Evolutionary conservation across 164 flowering plant species (phyloP).

Genomic region (Berberis thunbergii): DNA sequence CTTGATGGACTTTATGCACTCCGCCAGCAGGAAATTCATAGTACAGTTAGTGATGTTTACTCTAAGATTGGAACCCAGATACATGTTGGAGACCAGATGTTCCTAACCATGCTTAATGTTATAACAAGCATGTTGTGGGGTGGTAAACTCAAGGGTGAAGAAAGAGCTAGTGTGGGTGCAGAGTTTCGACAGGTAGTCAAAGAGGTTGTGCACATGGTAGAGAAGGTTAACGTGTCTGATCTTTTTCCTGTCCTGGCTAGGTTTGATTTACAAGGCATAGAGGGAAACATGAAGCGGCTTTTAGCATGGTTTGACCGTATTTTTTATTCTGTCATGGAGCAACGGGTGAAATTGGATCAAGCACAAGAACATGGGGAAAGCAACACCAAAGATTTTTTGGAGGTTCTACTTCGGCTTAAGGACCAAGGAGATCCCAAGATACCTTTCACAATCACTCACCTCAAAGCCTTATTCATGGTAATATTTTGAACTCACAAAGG

Average conservation of each 20-base stretch:
- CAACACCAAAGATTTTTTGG: slow-evolving; percentile 6
- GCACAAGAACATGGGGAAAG: not conserved
- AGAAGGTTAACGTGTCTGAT: slow-evolving; percentile 22
- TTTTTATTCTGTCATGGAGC: slow-evolving; percentile 11
- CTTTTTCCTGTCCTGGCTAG: slow-evolving; percentile 20
- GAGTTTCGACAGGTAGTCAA: slow-evolving; percentile 6
- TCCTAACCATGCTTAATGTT: slow-evolving; percentile 10
- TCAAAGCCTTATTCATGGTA: slow-evolving; percentile 15
- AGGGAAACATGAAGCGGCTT: slow-evolving; percentile 6
- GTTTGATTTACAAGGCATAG: slow-evolving; percentile 26
- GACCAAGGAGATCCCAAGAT: slow-evolving; percentile 5
- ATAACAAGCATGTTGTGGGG: slow-evolving; percentile 23
- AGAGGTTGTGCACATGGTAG: not conserved
- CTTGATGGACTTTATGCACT: slow-evolving; percentile 14
- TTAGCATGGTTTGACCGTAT: slow-evolving; percentile 3
- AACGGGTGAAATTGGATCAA: not conserved
- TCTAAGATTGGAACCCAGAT: not conserved
- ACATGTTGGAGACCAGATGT: slow-evolving; percentile 8
- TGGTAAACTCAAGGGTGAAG: slow-evolving; percentile 1
- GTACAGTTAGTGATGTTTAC: slow-evolving; percentile 5
- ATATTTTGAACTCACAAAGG: not conserved
- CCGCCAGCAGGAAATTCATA: slow-evolving; percentile 11
- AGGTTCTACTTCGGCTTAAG: slow-evolving; percentile 4
- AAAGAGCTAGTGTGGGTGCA: not conserved
- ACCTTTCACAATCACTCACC: slow-evolving; percentile 7